Percentiles rank a stretch among this genome's conserved stretches.
Conservation (phyloP, 2,329 filamentous ascomycete genomes). For the Sclerotinia sclerotiorum region DNA sequence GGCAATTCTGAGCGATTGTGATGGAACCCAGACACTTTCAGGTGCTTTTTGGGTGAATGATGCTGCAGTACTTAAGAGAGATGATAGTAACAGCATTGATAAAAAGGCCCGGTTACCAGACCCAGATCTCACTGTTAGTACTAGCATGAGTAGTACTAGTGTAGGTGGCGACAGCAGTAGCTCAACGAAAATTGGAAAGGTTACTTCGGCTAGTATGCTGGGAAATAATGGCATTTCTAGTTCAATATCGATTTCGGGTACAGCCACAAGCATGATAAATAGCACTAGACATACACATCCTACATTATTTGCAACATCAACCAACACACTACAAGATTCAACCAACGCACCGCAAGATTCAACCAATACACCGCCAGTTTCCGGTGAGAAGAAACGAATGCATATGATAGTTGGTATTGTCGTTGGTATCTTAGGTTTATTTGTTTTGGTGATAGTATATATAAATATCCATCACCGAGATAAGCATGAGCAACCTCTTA, state of each 20-base stretch:
- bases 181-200: not conserved
- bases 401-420: slow-evolving; percentile 7
- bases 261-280: not conserved
- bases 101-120: slow-evolving; percentile 3
- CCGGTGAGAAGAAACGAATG: not conserved
- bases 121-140: not conserved
- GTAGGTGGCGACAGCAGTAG: not conserved
- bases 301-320: not conserved
- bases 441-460: not conserved
- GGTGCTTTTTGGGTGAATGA: slow-evolving; percentile 22
- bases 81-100: not conserved
- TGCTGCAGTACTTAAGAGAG: not conserved
- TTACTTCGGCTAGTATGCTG: not conserved
- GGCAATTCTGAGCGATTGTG: slow-evolving; percentile 5
- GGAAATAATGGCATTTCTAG: not conserved
- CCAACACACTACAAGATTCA: not conserved
- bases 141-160: not conserved
- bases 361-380: not conserved
- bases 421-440: not conserved
- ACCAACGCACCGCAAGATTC: not conserved
- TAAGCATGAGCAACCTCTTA: not conserved
- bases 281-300: not conserved
- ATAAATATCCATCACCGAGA: not conserved
- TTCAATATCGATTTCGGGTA: not conserved
- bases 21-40: not conserved